Evolutionary conservation across 306 rosid species (phyloP).

Genomic region (Glycyrrhiza uralensis): DNA sequence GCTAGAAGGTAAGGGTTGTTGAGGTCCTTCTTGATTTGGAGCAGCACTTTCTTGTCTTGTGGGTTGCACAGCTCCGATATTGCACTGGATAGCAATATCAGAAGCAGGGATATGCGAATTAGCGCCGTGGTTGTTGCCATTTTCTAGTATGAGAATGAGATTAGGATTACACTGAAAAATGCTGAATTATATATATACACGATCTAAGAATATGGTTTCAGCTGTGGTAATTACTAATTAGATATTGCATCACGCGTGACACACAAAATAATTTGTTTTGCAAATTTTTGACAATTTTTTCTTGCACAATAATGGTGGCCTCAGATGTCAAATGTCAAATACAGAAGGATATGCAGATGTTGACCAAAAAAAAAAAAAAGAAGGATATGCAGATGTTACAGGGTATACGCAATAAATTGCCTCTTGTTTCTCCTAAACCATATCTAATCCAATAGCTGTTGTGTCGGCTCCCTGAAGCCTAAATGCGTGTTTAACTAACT

Average conservation of each 20-base stretch:
- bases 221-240: not conserved
- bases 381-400: not conserved
- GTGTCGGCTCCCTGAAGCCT: not conserved
- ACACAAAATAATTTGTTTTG: not conserved
- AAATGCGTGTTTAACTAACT: not conserved
- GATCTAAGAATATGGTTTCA: not conserved
- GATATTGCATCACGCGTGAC: not conserved
- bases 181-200: not conserved
- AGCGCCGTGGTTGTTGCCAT: not conserved
- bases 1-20: constrained; percentile 57
- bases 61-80: constrained; percentile 54
- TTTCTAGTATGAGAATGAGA: not conserved
- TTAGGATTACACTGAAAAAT: not conserved
- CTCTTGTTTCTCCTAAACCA: not conserved
- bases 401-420: not conserved
- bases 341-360: too few species aligned
- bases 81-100: constrained; percentile 6
- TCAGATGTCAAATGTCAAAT: too few species aligned
- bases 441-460: not conserved
- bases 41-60: constrained; percentile 55
- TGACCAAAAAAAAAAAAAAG: too few species aligned
- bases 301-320: too few species aligned
- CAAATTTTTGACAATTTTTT: not conserved
- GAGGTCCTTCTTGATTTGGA: constrained; percentile 56
- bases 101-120: not conserved